Conservation (phyloP, 169 alveolate genomes). For the Cryptosporidium parvum region DNA sequence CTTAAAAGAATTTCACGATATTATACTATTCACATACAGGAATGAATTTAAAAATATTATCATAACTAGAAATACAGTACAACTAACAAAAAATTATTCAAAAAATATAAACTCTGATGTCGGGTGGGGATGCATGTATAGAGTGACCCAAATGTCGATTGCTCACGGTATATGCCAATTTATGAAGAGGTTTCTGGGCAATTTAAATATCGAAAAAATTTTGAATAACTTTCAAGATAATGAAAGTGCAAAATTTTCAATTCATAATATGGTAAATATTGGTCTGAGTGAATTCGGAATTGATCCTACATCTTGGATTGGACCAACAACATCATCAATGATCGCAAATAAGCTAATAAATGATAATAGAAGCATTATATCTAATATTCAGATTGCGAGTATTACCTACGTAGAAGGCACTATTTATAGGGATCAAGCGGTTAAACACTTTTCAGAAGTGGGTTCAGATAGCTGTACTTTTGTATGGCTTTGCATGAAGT, state of each 20-base stretch:
- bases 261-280: conserved; percentile 39
- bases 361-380: not conserved
- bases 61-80: not conserved
- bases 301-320: conserved; percentile 58
- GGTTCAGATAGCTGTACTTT: conserved; percentile 23
- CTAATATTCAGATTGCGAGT: conserved; percentile 27
- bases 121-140: conserved; percentile 75
- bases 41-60: conserved; percentile 18
- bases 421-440: conserved; percentile 29
- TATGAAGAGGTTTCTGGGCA: not conserved
- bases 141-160: conserved; percentile 60
- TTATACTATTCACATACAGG: conserved; percentile 59
- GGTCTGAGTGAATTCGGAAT: conserved; percentile 22
- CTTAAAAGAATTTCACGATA: conserved; percentile 9
- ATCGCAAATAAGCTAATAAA: conserved; percentile 50
- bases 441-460: not conserved
- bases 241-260: conserved; percentile 29
- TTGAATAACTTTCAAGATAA: conserved; percentile 37
- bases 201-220: not conserved
- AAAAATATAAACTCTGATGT: conserved; percentile 17
- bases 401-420: conserved; percentile 45
- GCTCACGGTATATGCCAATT: conserved; percentile 11
- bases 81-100: not conserved
- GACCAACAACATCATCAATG: conserved; percentile 67
- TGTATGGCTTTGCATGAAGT: conserved; percentile 61